Evolutionary conservation across 148 eudicot species (phyloP).

Genomic region (Persicaria tinctoria): DNA sequence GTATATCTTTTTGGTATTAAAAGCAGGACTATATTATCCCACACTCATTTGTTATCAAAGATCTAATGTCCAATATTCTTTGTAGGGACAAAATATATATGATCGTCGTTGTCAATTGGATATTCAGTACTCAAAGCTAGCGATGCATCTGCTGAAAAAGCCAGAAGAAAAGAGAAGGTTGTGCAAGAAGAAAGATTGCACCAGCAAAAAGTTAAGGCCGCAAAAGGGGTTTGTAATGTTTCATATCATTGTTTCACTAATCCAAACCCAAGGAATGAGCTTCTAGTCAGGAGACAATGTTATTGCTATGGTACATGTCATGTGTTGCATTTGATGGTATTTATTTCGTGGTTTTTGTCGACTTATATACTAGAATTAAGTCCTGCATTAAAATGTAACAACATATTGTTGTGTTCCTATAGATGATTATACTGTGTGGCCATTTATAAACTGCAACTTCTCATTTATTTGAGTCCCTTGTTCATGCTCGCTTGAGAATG

Average conservation of each 20-base stretch:
- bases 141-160: conserved; percentile 85
- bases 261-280: not conserved
- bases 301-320: not conserved
- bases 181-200: conserved; percentile 56
- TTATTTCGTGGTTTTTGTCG: not conserved
- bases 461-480: no score
- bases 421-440: no score
- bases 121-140: conserved; percentile 10
- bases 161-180: conserved; percentile 72
- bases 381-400: not conserved
- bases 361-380: not conserved
- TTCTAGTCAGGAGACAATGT: not conserved
- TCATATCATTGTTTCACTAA: not conserved
- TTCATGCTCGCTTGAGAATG: no score
- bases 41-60: no score
- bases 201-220: conserved; percentile 65
- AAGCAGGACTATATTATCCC: no score
- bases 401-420: not conserved
- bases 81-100: no score
- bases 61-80: no score
- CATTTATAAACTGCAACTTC: no score
- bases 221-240: conserved; percentile 48
- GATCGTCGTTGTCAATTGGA: no score
- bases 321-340: not conserved
- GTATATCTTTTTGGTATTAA: no score